These are phyloP conservation scores for Solanum clarkiae DNA, from an alignment of 257 asterid genomes.

Conservation along the genomic window DNA sequence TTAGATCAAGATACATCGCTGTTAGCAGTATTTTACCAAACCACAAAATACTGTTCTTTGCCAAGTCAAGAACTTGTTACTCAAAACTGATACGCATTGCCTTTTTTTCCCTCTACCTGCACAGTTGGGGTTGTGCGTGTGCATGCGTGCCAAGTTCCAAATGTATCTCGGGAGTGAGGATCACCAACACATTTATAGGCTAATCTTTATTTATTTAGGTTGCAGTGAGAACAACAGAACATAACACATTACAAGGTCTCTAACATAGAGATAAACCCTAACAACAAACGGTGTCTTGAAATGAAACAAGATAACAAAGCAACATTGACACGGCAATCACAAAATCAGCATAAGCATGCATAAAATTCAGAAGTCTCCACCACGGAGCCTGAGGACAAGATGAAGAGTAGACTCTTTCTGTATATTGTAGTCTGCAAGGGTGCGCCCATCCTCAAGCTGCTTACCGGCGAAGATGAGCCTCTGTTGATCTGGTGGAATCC, in stretches of 20 bases:
- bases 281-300: neutral
- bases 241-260: neutral
- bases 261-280: neutral
- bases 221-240: neutral
- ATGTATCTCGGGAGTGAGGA: neutral
- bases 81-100: neutral
- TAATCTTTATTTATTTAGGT: neutral
- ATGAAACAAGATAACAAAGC: neutral
- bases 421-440: neutral
- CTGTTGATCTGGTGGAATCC: neutral
- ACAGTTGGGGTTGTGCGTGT: rapidly evolving
- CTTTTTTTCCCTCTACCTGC: neutral
- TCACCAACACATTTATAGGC: neutral
- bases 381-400: neutral
- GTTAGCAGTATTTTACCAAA: neutral
- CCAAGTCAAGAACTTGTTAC: neutral
- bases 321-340: neutral
- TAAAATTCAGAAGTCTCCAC: neutral
- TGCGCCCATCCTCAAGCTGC: neutral
- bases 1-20: neutral
- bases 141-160: neutral
- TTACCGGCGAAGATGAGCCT: neutral
- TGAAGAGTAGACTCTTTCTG: neutral
- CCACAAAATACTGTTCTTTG: neutral
- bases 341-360: neutral